These are phyloP conservation scores for Tolypocladium capitatum DNA, from an alignment of 2,329 filamentous ascomycete species.

Conservation along the genomic window DNA sequence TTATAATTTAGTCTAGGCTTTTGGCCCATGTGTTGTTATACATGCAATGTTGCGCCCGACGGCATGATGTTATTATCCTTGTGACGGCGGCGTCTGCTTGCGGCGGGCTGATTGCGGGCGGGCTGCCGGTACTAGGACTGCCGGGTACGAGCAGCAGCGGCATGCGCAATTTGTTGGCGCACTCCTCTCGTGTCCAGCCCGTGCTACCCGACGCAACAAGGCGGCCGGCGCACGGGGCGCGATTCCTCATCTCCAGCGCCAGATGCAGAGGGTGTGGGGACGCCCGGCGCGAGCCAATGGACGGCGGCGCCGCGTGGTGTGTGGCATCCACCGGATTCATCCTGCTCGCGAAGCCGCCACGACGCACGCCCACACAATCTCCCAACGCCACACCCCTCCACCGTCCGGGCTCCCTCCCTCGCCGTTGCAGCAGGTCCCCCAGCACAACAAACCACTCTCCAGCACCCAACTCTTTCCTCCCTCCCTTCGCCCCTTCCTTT, in stretches of 20 bases:
- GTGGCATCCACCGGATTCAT: too few species aligned
- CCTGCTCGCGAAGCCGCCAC: neutral
- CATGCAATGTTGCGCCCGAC: constrained; percentile 3
- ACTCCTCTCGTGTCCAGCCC: neutral
- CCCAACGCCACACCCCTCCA: neutral
- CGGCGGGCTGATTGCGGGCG: too few species aligned
- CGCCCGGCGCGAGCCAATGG: too few species aligned
- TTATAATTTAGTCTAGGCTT: constrained; percentile 16
- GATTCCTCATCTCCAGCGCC: too few species aligned
- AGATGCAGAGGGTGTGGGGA: too few species aligned
- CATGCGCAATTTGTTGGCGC: neutral
- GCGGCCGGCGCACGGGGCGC: too few species aligned
- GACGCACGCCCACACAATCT: neutral
- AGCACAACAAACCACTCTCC: constrained; percentile 5
- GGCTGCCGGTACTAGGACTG: too few species aligned
- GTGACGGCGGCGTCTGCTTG: too few species aligned
- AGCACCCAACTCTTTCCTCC: constrained; percentile 7
- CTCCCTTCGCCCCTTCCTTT: constrained; percentile 13
- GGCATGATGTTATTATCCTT: too few species aligned
- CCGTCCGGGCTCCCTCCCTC: neutral
- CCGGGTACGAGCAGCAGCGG: too few species aligned
- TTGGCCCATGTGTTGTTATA: constrained; percentile 10
- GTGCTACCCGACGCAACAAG: neutral
- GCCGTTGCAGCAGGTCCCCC: neutral
- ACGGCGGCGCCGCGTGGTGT: too few species aligned